Evolutionary conservation across 495 filamentous ascomycete species (phyloP).

Genomic region (Hypoxylon perforatum): DNA sequence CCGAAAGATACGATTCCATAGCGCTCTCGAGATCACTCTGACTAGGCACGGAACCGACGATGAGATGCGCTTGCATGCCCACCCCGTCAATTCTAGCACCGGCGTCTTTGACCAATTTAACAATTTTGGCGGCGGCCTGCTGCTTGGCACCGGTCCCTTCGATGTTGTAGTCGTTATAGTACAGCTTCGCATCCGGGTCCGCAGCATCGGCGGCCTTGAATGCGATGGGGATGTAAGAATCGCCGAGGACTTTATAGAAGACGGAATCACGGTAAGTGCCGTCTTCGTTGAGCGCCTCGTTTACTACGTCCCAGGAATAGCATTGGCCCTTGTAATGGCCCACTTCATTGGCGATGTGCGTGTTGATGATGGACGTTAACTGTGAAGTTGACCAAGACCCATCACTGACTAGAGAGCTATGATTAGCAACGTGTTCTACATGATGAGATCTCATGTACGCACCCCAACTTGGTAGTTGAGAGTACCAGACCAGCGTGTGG

Average conservation of each 20-base stretch:
- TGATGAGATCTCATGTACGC: too few species aligned
- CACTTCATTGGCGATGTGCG: slow-evolving; percentile 63
- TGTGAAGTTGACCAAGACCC: slow-evolving; percentile 66
- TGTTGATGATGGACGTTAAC: slow-evolving; percentile 62
- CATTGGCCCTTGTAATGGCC: slow-evolving; percentile 63
- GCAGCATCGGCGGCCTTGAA: slow-evolving; percentile 62
- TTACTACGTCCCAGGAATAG: slow-evolving; percentile 69
- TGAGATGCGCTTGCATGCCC: slow-evolving; percentile 72
- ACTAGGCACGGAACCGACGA: slow-evolving; percentile 63
- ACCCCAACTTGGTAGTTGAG: slow-evolving; percentile 69
- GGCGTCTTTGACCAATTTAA: slow-evolving; percentile 62
- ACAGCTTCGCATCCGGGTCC: slow-evolving; percentile 70
- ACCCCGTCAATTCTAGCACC: slow-evolving; percentile 72
- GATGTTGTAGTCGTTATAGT: slow-evolving; percentile 78
- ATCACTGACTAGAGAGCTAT: slow-evolving; percentile 20
- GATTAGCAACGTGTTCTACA: slow-evolving; percentile 5
- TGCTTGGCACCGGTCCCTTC: slow-evolving; percentile 64
- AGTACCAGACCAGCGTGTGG: slow-evolving; percentile 72
- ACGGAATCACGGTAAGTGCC: slow-evolving; percentile 67
- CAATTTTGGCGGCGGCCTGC: slow-evolving; percentile 59
- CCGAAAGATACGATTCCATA: slow-evolving; percentile 58
- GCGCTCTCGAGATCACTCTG: slow-evolving; percentile 59
- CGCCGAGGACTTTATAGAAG: slow-evolving; percentile 67
- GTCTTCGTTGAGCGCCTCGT: slow-evolving; percentile 76
- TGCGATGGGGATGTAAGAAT: slow-evolving; percentile 68